Percentiles rank a stretch among this genome's conserved stretches.
Conservation (phyloP, 2,329 filamentous ascomycete genomes). For the Zelopaecilomyces penicillatus region DNA sequence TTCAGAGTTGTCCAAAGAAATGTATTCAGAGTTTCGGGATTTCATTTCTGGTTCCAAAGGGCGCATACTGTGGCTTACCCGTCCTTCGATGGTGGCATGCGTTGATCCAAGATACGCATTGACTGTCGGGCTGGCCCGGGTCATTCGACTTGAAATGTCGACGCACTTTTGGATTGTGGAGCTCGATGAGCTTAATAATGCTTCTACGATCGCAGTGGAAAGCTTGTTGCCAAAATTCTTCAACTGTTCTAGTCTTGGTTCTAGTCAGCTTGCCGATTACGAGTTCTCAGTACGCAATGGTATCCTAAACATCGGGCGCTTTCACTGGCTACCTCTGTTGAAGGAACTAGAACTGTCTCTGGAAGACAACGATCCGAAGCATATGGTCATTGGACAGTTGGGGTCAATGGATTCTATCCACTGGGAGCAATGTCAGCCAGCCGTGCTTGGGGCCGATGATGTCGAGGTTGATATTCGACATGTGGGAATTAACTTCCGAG, state of each 20-base stretch:
- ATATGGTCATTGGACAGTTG: background rate
- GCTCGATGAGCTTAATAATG: background rate
- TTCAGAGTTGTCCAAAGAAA: slow-evolving; percentile 4
- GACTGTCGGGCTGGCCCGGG: slow-evolving; percentile 1
- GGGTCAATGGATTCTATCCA: slow-evolving; percentile 1
- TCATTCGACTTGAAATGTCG: background rate
- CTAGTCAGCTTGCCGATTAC: background rate
- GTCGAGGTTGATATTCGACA: slow-evolving; percentile 2
- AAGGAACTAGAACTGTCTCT: slow-evolving; percentile 10
- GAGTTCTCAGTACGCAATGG: background rate
- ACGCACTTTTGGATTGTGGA: slow-evolving; percentile 6
- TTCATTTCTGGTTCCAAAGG: slow-evolving; percentile 9
- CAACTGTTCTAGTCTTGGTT: background rate
- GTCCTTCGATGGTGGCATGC: slow-evolving; percentile 1
- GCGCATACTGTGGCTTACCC: slow-evolving; percentile 8
- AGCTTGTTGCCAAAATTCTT: background rate
- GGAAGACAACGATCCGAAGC: background rate
- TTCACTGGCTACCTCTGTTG: slow-evolving; percentile 4
- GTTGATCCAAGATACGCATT: slow-evolving; percentile 5
- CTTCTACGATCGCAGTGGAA: background rate
- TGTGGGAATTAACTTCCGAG: slow-evolving; percentile 5
- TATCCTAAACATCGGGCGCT: background rate
- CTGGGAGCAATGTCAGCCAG: background rate
- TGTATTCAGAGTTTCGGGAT: slow-evolving; percentile 1
- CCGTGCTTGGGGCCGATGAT: background rate